Conservation (phyloP, 176 grass and related monocot genomes). For the Coix lacrymajobi region DNA sequence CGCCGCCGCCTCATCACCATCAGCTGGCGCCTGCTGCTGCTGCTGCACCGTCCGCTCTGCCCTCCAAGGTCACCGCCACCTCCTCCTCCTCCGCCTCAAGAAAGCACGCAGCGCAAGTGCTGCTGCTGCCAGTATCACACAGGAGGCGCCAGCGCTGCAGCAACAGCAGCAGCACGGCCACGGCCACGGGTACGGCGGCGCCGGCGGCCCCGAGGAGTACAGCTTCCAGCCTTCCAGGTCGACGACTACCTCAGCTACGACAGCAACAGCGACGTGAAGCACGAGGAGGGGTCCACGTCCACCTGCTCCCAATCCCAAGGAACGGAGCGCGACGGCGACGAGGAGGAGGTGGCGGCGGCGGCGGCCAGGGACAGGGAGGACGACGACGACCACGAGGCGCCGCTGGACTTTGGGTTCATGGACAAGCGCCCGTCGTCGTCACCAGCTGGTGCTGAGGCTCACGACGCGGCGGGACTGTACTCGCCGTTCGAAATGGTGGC, state of each 20-base stretch:
- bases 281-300: conserved; percentile 33
- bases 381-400: conserved; percentile 14
- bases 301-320: background rate
- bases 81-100: conserved; percentile 34
- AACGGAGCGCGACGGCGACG: background rate
- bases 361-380: background rate
- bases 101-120: conserved; percentile 4
- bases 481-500: conserved; percentile 44
- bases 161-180: background rate
- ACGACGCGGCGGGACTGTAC: conserved; percentile 14
- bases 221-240: conserved; percentile 24
- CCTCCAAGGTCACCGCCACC: conserved; percentile 26
- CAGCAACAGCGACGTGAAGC: background rate
- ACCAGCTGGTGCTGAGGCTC: background rate
- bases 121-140: background rate
- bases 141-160: background rate
- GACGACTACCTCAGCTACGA: conserved; percentile 30
- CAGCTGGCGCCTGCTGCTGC: background rate
- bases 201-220: background rate
- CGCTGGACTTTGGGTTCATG: conserved; percentile 34
- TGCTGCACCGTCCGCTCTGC: background rate
- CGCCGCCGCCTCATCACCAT: background rate
- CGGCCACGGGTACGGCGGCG: background rate
- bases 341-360: background rate
- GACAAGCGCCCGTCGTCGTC: background rate